Percentiles rank a stretch among this genome's conserved stretches.
phyloP scores from a whole-genome alignment of 108 stramenopile species.

The Fistulifera pelliculosa region DNA sequence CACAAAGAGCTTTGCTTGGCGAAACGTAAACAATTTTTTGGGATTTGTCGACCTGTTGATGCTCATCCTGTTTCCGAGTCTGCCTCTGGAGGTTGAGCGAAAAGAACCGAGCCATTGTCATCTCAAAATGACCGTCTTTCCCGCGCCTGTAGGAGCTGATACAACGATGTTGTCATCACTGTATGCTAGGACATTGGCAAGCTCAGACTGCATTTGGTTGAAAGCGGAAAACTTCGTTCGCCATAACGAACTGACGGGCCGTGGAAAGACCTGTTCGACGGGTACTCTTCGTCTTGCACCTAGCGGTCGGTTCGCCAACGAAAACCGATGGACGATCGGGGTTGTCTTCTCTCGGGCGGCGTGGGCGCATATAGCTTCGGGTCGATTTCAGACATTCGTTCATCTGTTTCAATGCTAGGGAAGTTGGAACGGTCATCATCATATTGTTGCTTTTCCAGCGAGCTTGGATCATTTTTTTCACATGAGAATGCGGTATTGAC shows the following conservation, averaged over 20 bases:
- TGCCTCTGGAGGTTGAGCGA: constrained; percentile 16
- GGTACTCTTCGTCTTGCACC: constrained; percentile 25
- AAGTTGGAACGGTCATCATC: no score
- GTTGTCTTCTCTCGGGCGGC: not conserved
- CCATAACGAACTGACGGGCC: constrained; percentile 49
- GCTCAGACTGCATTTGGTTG: constrained; percentile 75
- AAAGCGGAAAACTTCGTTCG: constrained; percentile 46
- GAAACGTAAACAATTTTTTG: constrained; percentile 88
- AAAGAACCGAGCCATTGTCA: constrained; percentile 85
- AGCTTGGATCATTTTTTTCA: not conserved
- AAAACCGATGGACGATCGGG: constrained; percentile 46
- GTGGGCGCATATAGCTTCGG: constrained; percentile 24
- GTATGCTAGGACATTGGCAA: constrained; percentile 36
- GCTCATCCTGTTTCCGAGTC: not conserved
- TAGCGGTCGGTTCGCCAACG: constrained; percentile 36
- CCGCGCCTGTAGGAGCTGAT: constrained; percentile 97
- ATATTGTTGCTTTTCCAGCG: no score
- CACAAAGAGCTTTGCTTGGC: constrained; percentile 93
- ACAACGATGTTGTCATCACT: constrained; percentile 90
- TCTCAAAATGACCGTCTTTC: constrained; percentile 95
- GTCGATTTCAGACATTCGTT: constrained; percentile 18
- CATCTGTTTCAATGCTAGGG: not conserved
- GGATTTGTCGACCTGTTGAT: constrained; percentile 27
- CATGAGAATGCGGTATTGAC: not conserved
- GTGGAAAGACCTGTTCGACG: constrained; percentile 39